Conservation (phyloP, 1,284 basidiomycete genomes). For the Microstroma glucosiphilum region DNA sequence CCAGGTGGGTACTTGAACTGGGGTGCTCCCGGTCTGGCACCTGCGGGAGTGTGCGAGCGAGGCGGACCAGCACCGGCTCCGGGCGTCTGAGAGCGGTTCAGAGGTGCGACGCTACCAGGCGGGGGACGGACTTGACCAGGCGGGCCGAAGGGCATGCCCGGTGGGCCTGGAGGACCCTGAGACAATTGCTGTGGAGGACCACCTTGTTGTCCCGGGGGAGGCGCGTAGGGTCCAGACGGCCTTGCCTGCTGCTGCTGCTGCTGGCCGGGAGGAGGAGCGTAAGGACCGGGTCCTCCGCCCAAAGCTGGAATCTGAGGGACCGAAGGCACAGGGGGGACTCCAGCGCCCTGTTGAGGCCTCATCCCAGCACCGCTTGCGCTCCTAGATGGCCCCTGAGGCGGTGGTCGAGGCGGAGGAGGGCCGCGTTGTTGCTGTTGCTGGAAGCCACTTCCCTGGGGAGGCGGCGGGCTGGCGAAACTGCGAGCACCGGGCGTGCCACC, state of each 20-base stretch:
- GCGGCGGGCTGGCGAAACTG: slow-evolving; percentile 51
- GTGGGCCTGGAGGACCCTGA: slow-evolving; percentile 13
- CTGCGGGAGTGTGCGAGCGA: slow-evolving; percentile 29
- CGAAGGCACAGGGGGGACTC: slow-evolving; percentile 46
- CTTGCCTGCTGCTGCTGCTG: slow-evolving; percentile 13
- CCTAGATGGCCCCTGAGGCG: slow-evolving; percentile 15
- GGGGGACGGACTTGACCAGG: slow-evolving; percentile 7
- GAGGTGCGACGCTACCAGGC: slow-evolving; percentile 7
- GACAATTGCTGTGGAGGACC: slow-evolving; percentile 19
- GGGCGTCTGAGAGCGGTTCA: slow-evolving; percentile 42
- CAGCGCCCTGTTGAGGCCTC: slow-evolving; percentile 31
- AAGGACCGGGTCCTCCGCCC: slow-evolving; percentile 24
- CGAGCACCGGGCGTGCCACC: slow-evolving; percentile 34
- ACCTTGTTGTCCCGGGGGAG: slow-evolving; percentile 49
- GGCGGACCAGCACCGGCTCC: slow-evolving; percentile 46
- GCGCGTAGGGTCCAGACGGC: slow-evolving; percentile 45
- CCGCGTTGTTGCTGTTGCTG: slow-evolving; percentile 8
- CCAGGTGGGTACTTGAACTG: slow-evolving; percentile 73
- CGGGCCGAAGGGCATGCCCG: slow-evolving; percentile 11
- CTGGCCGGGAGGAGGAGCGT: slow-evolving; percentile 21
- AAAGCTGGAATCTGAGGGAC: slow-evolving; percentile 19
- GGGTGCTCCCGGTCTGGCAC: slow-evolving; percentile 15
- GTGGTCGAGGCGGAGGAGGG: slow-evolving; percentile 18
- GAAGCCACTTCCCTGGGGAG: slow-evolving; percentile 9
- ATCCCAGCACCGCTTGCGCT: slow-evolving; percentile 16